These are phyloP conservation scores for Brassica incana DNA, from an alignment of 345 rosid genomes.

Conservation along the genomic window DNA sequence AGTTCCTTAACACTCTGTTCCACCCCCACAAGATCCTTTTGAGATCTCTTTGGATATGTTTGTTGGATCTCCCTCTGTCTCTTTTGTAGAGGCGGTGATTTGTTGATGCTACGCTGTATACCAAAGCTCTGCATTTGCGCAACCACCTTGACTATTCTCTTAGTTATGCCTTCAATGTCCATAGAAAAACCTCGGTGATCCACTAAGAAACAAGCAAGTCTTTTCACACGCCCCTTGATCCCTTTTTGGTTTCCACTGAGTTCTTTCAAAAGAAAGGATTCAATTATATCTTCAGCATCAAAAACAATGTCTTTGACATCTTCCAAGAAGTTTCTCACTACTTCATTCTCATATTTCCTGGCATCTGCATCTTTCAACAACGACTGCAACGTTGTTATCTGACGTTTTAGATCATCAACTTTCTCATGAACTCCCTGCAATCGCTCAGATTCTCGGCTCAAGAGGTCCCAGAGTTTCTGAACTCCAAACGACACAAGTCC, in stretches of 20 bases:
- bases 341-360: background rate
- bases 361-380: background rate
- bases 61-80: background rate
- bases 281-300: background rate
- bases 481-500: slow-evolving; percentile 7
- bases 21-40: background rate
- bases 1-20: background rate
- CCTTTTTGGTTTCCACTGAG: background rate
- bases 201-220: background rate
- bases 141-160: too few species aligned
- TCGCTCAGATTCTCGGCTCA: slow-evolving; percentile 1
- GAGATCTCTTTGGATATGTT: background rate
- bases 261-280: background rate
- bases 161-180: background rate
- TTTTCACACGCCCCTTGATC: background rate
- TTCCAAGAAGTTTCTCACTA: background rate
- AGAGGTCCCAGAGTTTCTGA: slow-evolving; percentile 28
- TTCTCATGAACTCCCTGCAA: background rate
- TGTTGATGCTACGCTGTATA: background rate
- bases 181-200: background rate
- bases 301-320: background rate
- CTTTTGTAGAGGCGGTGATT: background rate
- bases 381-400: background rate
- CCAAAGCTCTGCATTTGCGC: too few species aligned
- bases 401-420: background rate